Evolutionary conservation across 2,329 filamentous ascomycete genomes (phyloP), one percentile per base, ranked within the genome.

Genomic region (Beauveria brongniartii): DNA sequence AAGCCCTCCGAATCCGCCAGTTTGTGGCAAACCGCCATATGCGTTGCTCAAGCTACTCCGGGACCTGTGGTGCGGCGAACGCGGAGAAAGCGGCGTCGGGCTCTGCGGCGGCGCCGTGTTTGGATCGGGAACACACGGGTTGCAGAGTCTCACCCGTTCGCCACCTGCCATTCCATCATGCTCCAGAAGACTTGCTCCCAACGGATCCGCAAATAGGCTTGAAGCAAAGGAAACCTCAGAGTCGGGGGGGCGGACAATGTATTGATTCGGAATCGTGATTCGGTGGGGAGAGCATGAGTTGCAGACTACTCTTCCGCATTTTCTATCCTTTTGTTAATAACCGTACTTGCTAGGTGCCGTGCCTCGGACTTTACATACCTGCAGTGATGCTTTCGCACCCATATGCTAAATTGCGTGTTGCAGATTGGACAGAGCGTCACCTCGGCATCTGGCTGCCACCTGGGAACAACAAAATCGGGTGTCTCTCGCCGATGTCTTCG

Each of bases 301-400:
- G 74, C 93, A 97, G 26, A 97, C 93, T 9, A 97, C 92, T 63
- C 92, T 82, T 51, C 93, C 93, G 71, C 93, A 97, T 82, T 96
- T 97, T 66, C 87, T 89, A 53, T 18, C 30, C 59, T 51, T 64
- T 47, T 16, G 59, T 30, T 53, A 51, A 48, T 37, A 54, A 18
- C 14, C n/a, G 34, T 26, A 51, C 6, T 28, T 16, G 16, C 24
- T 3, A n/a, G 20, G 34, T 53, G 20, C 34, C 26, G n/a, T 24
- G 30, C 14, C 46, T 30, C 14, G 9, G 22, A 9, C 34, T 2
- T 2, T 16, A 74, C 82, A 53, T 77, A 88, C 83, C 92, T 85
- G 80, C 93, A 97, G 71, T 97, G 93, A 75, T 97, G 93, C 71
- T 95, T 95, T 64, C 93, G 82, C 70, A 91, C 87, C 76, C 91